Evolutionary conservation across 2,329 filamentous ascomycete genomes (phyloP).

Genomic region (Zarea fungicola): DNA sequence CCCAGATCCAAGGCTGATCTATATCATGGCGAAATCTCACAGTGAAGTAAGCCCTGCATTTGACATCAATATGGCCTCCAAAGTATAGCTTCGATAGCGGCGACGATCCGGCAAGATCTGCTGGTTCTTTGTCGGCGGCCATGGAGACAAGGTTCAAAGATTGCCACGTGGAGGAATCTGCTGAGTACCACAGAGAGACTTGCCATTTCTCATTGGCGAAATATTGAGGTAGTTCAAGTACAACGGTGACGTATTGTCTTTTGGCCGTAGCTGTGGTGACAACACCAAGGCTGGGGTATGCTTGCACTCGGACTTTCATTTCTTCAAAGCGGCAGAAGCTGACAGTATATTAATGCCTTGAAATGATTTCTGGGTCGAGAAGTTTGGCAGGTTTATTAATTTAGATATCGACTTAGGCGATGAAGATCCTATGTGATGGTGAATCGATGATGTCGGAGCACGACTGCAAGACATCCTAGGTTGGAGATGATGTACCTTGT

Average conservation of each 20-base stretch:
- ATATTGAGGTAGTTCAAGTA: slow-evolving; percentile 60
- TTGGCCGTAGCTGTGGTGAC: slow-evolving; percentile 53
- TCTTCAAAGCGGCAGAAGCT: background rate
- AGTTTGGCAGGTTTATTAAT: no score
- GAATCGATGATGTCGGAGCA: no score
- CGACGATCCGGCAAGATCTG: slow-evolving; percentile 38
- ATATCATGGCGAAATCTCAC: slow-evolving; percentile 58
- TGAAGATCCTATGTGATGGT: no score
- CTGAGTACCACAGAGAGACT: slow-evolving; percentile 66
- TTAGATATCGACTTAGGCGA: no score
- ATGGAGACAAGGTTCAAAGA: slow-evolving; percentile 41
- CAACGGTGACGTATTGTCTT: slow-evolving; percentile 57
- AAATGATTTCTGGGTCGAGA: no score
- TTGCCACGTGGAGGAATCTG: slow-evolving; percentile 50
- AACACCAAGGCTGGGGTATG: slow-evolving; percentile 70
- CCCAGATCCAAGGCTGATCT: slow-evolving; percentile 63
- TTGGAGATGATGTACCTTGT: no score
- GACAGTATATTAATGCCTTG: no score
- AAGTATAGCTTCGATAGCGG: slow-evolving; percentile 46
- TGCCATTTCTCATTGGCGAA: slow-evolving; percentile 60
- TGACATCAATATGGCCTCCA: slow-evolving; percentile 42
- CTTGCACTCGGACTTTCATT: slow-evolving; percentile 38
- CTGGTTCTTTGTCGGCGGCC: slow-evolving; percentile 31
- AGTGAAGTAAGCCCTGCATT: slow-evolving; percentile 57
- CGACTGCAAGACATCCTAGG: no score